phyloP scores from a whole-genome alignment of 495 filamentous ascomycete genomes.

The Podospora pseudopauciseta region DNA sequence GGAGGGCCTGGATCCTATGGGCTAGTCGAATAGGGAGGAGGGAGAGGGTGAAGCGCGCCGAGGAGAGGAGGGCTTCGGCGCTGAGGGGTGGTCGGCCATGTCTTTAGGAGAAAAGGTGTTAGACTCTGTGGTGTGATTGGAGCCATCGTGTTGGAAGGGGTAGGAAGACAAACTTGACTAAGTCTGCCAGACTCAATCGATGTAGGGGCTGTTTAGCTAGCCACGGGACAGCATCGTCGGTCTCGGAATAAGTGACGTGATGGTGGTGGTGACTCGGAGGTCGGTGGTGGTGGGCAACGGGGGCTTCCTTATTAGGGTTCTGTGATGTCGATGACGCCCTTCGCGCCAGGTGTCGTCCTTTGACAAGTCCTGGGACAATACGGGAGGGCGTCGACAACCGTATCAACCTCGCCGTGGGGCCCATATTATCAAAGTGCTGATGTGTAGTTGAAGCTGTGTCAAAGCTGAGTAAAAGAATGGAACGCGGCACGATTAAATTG shows the following conservation, averaged over 20 bases:
- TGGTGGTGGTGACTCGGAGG: constrained; percentile 9
- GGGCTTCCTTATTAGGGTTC: constrained; percentile 7
- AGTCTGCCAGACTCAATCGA: constrained; percentile 76
- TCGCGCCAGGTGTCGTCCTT: not conserved
- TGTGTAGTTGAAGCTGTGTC: not conserved
- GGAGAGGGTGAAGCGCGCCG: constrained; percentile 91
- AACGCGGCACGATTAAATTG: not conserved
- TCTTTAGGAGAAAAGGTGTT: constrained; percentile 39
- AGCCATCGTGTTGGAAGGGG: not conserved
- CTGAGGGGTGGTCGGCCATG: constrained; percentile 88
- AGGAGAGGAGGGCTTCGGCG: constrained; percentile 70
- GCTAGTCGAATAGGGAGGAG: constrained; percentile 91
- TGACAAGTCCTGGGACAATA: too few species aligned
- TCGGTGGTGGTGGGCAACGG: constrained; percentile 11
- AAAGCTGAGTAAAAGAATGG: not conserved
- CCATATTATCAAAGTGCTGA: constrained; percentile 32
- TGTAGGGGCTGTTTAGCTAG: constrained; percentile 77
- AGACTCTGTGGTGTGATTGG: not conserved
- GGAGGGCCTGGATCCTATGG: constrained; percentile 84
- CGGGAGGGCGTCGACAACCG: constrained; percentile 33
- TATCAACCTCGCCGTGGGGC: constrained; percentile 35
- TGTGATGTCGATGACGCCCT: constrained; percentile 20
- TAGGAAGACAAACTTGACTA: constrained; percentile 64
- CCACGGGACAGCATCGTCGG: constrained; percentile 67
- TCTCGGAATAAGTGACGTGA: constrained; percentile 19